Conservation (phyloP, 2,329 filamentous ascomycete genomes). For the Ambrosiella xylebori region DNA sequence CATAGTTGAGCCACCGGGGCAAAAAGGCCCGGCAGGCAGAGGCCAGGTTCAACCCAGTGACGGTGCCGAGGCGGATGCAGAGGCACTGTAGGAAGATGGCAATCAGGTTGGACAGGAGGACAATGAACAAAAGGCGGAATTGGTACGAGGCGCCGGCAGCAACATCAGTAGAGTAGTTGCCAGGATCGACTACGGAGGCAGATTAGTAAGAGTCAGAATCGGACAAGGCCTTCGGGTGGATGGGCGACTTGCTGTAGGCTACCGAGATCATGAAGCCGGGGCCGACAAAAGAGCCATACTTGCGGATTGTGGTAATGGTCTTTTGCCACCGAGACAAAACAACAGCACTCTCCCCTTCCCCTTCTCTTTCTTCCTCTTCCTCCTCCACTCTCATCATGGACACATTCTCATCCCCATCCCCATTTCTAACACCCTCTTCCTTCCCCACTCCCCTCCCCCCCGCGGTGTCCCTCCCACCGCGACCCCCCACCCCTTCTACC, state of each 20-base stretch:
- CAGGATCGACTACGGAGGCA: constrained; percentile 31
- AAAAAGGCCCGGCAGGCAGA: constrained; percentile 48
- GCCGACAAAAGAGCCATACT: constrained; percentile 30
- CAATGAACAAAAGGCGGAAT: constrained; percentile 49
- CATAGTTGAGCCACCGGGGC: constrained; percentile 45
- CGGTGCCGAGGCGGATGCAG: constrained; percentile 50
- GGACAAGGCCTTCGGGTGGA: not conserved
- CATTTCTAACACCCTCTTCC: constrained; percentile 1
- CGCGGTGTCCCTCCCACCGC: constrained; percentile 10
- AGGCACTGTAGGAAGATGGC: constrained; percentile 54
- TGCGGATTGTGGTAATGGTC: not conserved
- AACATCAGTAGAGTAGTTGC: constrained; percentile 56
- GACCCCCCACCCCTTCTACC: not conserved
- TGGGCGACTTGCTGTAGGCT: constrained; percentile 32
- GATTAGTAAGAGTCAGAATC: not conserved
- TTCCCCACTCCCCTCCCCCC: not conserved
- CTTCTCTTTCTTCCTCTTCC: not conserved
- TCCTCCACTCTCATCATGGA: not conserved
- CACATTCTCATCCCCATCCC: not conserved
- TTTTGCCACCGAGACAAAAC: constrained; percentile 5
- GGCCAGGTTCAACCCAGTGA: constrained; percentile 50
- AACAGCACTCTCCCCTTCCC: not conserved
- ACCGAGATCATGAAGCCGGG: constrained; percentile 50
- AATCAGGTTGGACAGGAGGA: constrained; percentile 52
- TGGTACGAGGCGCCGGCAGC: constrained; percentile 48